Evolutionary conservation across 2,329 filamentous ascomycete species (phyloP).

Genomic region (Venturia pyrina): DNA sequence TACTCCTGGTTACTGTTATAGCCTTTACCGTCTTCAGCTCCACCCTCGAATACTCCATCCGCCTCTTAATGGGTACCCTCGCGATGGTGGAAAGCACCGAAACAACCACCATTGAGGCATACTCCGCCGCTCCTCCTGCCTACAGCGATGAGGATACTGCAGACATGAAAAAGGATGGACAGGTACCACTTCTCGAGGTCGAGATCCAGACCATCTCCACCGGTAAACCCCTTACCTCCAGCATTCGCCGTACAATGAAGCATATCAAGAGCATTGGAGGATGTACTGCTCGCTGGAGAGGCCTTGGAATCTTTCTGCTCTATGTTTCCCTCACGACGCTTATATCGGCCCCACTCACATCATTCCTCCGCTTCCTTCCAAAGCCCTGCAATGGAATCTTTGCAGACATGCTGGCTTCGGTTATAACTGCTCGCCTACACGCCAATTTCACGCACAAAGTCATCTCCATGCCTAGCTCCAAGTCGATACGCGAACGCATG

Average conservation of each 20-base stretch:
- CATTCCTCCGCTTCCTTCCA: conserved; percentile 7
- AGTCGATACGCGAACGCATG: conserved; percentile 55
- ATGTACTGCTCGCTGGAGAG: conserved; percentile 58
- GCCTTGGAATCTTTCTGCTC: conserved; percentile 42
- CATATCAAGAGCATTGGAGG: conserved; percentile 57
- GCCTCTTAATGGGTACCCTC: conserved; percentile 49
- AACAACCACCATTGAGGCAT: conserved; percentile 23
- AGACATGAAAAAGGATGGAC: conserved; percentile 15
- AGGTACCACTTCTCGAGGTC: conserved; percentile 26
- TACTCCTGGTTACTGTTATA: conserved; percentile 28
- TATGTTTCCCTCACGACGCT: conserved; percentile 25
- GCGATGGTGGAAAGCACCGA: conserved; percentile 54
- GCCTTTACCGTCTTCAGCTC: conserved; percentile 27
- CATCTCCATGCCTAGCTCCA: conserved; percentile 58
- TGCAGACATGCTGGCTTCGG: conserved; percentile 36
- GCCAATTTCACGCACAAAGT: conserved; percentile 80
- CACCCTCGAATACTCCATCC: conserved; percentile 44
- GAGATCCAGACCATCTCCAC: conserved; percentile 34
- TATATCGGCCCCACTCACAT: conserved; percentile 27
- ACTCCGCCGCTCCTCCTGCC: conserved; percentile 38
- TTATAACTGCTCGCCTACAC: conserved; percentile 57
- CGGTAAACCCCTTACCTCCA: conserved; percentile 51
- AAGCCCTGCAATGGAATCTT: conserved; percentile 20
- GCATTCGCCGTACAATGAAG: conserved; percentile 46
- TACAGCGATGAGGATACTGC: conserved; percentile 28